phyloP scores from a whole-genome alignment of 2,329 filamentous ascomycete genomes.

The Xylaria sp. region DNA sequence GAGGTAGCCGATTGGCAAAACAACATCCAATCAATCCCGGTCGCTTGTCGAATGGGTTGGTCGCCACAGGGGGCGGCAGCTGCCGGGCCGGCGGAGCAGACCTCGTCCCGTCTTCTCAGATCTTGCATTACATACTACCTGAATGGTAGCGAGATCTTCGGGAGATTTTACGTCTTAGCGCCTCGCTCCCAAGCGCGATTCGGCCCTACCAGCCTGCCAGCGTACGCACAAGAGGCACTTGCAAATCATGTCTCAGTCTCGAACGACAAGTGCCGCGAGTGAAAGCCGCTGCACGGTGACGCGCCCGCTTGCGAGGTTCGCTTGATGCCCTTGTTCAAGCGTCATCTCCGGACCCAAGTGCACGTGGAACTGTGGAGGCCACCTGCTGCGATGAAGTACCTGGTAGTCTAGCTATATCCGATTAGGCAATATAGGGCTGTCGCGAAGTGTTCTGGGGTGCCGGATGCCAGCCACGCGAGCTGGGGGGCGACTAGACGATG shows the following conservation, averaged over 20 bases:
- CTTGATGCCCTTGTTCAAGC: constrained; percentile 21
- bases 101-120: constrained; percentile 22
- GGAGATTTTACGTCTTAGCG: constrained; percentile 28
- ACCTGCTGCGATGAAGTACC: constrained; percentile 14
- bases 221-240: constrained; percentile 18
- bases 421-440: too few relatives aligned
- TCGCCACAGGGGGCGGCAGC: constrained; percentile 19
- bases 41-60: not conserved
- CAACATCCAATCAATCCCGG: not conserved
- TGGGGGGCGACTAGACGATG: not conserved
- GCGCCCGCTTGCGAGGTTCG: constrained; percentile 21
- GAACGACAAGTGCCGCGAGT: constrained; percentile 26
- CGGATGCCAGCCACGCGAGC: not conserved
- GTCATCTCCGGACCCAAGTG: constrained; percentile 12
- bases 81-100: constrained; percentile 20
- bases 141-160: constrained; percentile 29
- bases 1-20: not conserved
- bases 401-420: not conserved
- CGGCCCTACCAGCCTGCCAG: too few relatives aligned
- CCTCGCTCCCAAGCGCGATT: constrained; percentile 27
- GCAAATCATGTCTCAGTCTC: constrained; percentile 33
- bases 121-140: constrained; percentile 23
- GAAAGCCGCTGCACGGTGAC: constrained; percentile 24
- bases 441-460: not conserved
- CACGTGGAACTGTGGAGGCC: constrained; percentile 11